Evolutionary conservation across 495 filamentous ascomycete genomes (phyloP), one percentile per base, ranked within the genome.

Genomic region (Aspergillus mulundensis): DNA sequence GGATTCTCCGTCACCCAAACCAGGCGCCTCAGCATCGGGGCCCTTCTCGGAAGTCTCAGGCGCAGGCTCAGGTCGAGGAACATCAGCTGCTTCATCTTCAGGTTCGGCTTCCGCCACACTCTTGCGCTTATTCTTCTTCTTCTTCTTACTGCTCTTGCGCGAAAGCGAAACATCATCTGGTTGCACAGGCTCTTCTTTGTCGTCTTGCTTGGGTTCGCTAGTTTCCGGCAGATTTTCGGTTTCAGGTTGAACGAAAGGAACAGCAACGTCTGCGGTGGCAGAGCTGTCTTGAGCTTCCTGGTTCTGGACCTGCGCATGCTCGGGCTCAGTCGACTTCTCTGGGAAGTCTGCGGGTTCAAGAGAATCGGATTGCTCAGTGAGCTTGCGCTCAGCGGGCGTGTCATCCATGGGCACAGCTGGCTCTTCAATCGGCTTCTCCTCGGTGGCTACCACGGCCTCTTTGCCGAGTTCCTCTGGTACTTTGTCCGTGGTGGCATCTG

Each of bases 71-170:
- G 47, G 25, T 28, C 8, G 25, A 28, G 25, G 25, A 28, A 44
- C 44, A 52, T 15, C 24, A 42, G 47, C 57, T 40, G 39, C 15
- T 12, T 49, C 23, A 23, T 40, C 23, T 12, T 54, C 43, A 41
- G 38, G 20, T 20, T 56, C 47, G 11, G 48, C 56, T 18, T 77
- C 28, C 12, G 25, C 38, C 11, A 36, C 39, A 24, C 46, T 57
- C 43, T 63, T 67, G 7, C 69, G 70, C 25, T 70, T 76, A 39
- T 77, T 70, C 38, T 71, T 69, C 24, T 64, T 64, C 49, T 67
- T 65, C 50, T 69, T 66, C 34, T 61, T 68, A 52, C 63, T 57
- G 11, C 19, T 50, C 42, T 66, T 63, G n/a, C 57, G 51, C n/a
- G 54, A 36, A 7, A 57, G 24, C 30, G 53, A 14, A 48, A 23